A percentile compares a stretch with the other conserved stretches of the same genome.
Evolutionary conservation across 495 filamentous ascomycete species (phyloP).

Genomic region (Aspergillus avenaceus): DNA sequence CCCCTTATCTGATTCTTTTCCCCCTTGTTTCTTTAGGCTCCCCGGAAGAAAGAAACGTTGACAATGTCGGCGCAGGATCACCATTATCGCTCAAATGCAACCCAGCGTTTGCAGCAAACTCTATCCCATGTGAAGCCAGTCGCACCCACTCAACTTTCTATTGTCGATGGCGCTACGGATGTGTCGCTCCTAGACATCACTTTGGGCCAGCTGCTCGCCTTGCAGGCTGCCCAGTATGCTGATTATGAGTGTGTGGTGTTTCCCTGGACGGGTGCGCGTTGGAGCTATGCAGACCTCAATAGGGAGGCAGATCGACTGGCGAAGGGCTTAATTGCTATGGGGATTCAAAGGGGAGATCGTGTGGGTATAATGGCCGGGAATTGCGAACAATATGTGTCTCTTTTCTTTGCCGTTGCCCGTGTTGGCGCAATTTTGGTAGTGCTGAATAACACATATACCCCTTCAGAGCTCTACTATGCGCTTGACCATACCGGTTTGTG

Average conservation of each 20-base stretch:
- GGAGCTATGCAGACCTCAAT: conserved; percentile 62
- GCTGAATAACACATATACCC: conserved; percentile 69
- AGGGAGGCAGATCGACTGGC: conserved; percentile 56
- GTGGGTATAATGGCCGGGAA: conserved; percentile 70
- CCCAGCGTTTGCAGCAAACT: conserved; percentile 37
- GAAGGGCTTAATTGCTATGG: conserved; percentile 54
- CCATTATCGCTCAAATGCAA: too few relatives aligned
- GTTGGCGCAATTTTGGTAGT: conserved; percentile 67
- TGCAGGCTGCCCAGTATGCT: conserved; percentile 58
- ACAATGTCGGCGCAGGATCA: too few relatives aligned
- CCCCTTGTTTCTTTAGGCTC: too few relatives aligned
- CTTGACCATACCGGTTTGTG: conserved; percentile 58
- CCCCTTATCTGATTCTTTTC: too few relatives aligned
- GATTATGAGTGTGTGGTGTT: conserved; percentile 59
- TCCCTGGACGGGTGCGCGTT: conserved; percentile 61
- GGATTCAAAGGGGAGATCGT: conserved; percentile 59
- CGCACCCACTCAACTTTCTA: conserved; percentile 30
- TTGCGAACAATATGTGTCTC: conserved; percentile 63
- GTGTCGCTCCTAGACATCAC: conserved; percentile 58
- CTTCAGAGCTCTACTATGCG: conserved; percentile 57
- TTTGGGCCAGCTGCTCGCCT: conserved; percentile 55
- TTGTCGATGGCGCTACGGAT: conserved; percentile 57
- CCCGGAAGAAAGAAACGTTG: too few relatives aligned
- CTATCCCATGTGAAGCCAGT: conserved; percentile 29
- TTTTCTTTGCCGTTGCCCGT: conserved; percentile 63